Evolutionary conservation across 495 filamentous ascomycete species (phyloP).

Genomic region (Aspergillus affinis): DNA sequence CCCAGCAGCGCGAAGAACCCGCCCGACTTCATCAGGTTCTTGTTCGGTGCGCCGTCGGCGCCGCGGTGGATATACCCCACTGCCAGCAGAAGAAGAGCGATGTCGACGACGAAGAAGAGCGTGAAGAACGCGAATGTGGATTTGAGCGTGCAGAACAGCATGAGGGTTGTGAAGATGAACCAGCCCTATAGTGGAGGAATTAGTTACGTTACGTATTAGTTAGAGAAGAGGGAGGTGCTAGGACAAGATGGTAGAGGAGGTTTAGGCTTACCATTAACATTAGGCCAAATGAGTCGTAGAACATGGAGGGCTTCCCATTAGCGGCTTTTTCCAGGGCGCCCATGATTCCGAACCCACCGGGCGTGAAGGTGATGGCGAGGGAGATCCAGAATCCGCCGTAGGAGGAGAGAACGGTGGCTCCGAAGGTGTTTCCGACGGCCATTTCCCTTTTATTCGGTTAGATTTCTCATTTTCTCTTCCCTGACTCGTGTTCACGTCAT

Average conservation of each 20-base stretch:
- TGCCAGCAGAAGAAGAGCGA: constrained; percentile 78
- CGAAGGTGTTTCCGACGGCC: constrained; percentile 91
- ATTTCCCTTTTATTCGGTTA: constrained; percentile 67
- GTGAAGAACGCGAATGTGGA: constrained; percentile 90
- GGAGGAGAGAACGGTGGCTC: constrained; percentile 89
- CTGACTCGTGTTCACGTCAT: too few species aligned
- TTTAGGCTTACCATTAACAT: constrained; percentile 66
- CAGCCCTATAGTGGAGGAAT: constrained; percentile 55
- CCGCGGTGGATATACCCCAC: constrained; percentile 59
- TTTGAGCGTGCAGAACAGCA: constrained; percentile 78
- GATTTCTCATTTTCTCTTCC: background rate
- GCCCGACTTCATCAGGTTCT: constrained; percentile 62
- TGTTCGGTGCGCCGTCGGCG: constrained; percentile 40
- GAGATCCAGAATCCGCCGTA: constrained; percentile 96
- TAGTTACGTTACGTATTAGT: background rate
- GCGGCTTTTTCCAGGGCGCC: constrained; percentile 43
- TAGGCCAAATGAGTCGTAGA: constrained; percentile 69
- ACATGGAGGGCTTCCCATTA: constrained; percentile 37
- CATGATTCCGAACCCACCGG: constrained; percentile 62
- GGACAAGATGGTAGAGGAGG: background rate
- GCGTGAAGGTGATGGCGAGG: constrained; percentile 77
- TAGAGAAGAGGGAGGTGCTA: background rate
- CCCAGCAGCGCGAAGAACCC: constrained; percentile 79
- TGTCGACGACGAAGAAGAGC: constrained; percentile 82
- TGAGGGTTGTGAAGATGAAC: constrained; percentile 87